phyloP scores from a whole-genome alignment of 768 basidiomycete species.

The Rubroboletus satanas region DNA sequence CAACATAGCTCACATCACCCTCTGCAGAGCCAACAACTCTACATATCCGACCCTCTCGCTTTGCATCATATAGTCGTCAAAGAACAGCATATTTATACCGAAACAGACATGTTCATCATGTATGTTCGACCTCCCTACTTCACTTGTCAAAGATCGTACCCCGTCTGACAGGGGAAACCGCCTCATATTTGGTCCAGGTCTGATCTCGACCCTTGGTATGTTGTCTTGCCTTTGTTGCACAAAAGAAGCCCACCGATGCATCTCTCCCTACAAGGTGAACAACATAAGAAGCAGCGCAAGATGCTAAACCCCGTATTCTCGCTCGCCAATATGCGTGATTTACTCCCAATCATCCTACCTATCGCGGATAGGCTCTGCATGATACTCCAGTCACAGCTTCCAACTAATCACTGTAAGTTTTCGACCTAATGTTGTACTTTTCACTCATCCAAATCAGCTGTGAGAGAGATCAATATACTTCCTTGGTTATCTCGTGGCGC shows the following conservation, averaged over 20 bases:
- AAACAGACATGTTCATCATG: constrained; percentile 35
- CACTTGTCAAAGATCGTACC: not conserved
- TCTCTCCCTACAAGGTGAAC: constrained; percentile 18
- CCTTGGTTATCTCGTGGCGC: constrained; percentile 33
- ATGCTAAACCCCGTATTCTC: constrained; percentile 35
- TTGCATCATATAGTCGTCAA: constrained; percentile 37
- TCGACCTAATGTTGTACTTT: not conserved
- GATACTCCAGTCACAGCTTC: constrained; percentile 19
- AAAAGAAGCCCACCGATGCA: not conserved
- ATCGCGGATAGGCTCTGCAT: constrained; percentile 30
- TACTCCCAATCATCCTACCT: constrained; percentile 31
- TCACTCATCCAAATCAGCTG: constrained; percentile 13
- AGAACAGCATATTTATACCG: constrained; percentile 36
- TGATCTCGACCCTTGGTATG: constrained; percentile 37
- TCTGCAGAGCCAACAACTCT: constrained; percentile 28
- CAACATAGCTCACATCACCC: not conserved
- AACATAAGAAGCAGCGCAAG: constrained; percentile 31
- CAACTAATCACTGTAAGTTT: constrained; percentile 21
- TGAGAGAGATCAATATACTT: constrained; percentile 32
- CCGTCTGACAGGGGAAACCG: constrained; percentile 19
- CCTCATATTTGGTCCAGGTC: constrained; percentile 36
- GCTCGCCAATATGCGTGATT: constrained; percentile 27
- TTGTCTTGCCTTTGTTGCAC: not conserved
- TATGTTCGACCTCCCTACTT: constrained; percentile 1
- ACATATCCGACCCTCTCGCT: constrained; percentile 37